phyloP scores from a whole-genome alignment of 169 alveolate species.

The Neospora caninum region DNA sequence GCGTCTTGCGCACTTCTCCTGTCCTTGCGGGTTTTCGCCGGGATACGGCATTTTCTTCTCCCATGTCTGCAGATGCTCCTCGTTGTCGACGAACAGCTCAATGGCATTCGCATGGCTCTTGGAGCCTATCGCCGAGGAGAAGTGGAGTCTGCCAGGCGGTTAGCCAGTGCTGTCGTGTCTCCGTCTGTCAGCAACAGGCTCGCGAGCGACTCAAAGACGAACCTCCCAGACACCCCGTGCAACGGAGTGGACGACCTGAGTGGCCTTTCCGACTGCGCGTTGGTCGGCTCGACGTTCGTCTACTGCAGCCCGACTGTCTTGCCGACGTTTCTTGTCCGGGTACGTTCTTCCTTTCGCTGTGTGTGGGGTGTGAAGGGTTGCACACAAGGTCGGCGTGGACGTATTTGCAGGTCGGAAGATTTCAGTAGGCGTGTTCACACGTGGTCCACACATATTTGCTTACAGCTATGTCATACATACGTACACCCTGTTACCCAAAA shows the following conservation, averaged over 20 bases:
- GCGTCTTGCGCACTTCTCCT: no score
- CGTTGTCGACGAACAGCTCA: constrained; percentile 47
- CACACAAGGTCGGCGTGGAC: no score
- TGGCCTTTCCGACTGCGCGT: not conserved
- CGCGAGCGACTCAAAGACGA: not conserved
- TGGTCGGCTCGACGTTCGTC: not conserved
- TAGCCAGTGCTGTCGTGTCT: not conserved
- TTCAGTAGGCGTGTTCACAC: no score
- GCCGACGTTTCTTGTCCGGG: not conserved
- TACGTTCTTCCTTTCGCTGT: not conserved
- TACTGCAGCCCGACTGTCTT: not conserved
- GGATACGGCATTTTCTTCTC: not conserved
- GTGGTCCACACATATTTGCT: no score
- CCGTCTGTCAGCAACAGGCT: not conserved
- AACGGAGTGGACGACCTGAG: not conserved
- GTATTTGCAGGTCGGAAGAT: no score
- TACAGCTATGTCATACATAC: no score
- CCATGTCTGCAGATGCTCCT: constrained; percentile 18
- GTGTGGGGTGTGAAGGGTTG: no score
- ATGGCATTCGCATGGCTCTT: constrained; percentile 33
- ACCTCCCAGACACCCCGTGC: not conserved
- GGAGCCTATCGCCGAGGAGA: constrained; percentile 58
- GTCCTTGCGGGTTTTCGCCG: no score
- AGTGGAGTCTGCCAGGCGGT: not conserved
- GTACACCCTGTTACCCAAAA: no score